Base-by-base conservation (phyloP, 106 monocot species). In the Amphibolis antarctica region DNA sequence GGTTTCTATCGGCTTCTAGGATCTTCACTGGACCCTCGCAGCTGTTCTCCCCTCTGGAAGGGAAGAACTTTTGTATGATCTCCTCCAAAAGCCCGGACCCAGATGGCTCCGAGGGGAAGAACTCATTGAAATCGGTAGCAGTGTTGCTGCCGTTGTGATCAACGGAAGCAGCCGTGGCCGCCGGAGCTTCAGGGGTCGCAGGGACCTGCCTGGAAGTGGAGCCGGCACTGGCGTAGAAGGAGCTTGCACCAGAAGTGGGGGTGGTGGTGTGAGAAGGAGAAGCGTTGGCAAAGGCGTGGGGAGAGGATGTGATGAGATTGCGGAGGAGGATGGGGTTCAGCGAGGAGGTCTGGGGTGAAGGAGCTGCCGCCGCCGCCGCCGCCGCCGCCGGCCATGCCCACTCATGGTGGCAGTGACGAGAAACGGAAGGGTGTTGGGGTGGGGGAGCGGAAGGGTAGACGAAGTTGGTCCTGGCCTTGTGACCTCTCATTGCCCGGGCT, bases 401-500 rank as follows among this genome's bases (percentile, higher is more conserved):
- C 19, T 44, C 25, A 1, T 24, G 62, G 52, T 19, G 31, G 29
- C 20, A 25, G 53, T 1, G 14, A 18, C 27, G 48, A 63, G 29
- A 22, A 48, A 47, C 1, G 1, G 55, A 44, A 43, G 42, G 42
- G 9, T 44, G 28, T 18, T 17, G 12, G 0, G 36, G 19, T 0
- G 59, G 52, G 4, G 45, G 27, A 6, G 62, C 44, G 5, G 66
- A 48, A 1, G 73, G 59, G 50, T 74, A 74, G 73, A 42, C 9
- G 66, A 74, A 74, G 66, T 74, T 74, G 59, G 73, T 74, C 47
- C 73, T 65, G 5, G 73, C 73, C 20, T 66, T 56, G 58, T 59
- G 12, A 25, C 73, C 73, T 14, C 73, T 44, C 73, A 74, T 74
- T 58, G 65, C 66, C 0, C 73, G 65, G 13, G 73, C 73, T 30